A percentile compares a stretch with the other conserved stretches of the same genome.
Evolutionary conservation across 129 eudicot genomes (phyloP).

Genomic region (Saposhnikovia divaricata): DNA sequence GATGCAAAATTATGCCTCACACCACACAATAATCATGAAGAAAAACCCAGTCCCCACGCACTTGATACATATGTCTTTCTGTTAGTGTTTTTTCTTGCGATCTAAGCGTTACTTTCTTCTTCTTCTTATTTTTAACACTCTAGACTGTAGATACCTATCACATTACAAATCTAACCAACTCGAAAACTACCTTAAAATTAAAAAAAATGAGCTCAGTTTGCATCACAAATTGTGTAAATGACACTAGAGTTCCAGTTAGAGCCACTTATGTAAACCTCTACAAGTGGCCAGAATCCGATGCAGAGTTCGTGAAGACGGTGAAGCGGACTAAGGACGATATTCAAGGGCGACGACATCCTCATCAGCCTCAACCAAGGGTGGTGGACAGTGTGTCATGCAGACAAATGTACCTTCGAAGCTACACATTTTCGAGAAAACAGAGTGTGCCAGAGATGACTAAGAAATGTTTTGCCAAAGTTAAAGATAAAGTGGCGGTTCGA

Average conservation of each 20-base stretch:
- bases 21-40: conserved; percentile 5
- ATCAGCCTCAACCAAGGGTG: conserved; percentile 19
- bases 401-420: conserved; percentile 59
- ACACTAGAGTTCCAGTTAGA: conserved; percentile 35
- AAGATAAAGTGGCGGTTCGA: conserved; percentile 21
- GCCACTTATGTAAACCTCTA: conserved; percentile 51
- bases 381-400: conserved; percentile 58
- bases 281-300: conserved; percentile 51
- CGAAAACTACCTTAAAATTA: background rate
- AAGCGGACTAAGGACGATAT: conserved; percentile 9
- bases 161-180: background rate
- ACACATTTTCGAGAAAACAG: conserved; percentile 55
- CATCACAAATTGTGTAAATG: conserved; percentile 34
- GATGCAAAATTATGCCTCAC: conserved; percentile 14
- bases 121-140: background rate
- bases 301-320: conserved; percentile 33
- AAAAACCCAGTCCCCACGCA: background rate
- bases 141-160: too few relatives aligned
- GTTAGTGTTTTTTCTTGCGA: conserved; percentile 7
- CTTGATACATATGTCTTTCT: background rate
- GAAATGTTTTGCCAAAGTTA: conserved; percentile 38
- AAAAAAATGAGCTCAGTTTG: conserved; percentile 38
- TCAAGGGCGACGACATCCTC: conserved; percentile 7
- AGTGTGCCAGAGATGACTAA: conserved; percentile 38
- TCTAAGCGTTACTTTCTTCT: conserved; percentile 13